Percentiles rank a stretch among this genome's conserved stretches.
These are phyloP conservation scores for Diaporthe citri DNA, from an alignment of 2,329 filamentous ascomycete species.

Conservation along the genomic window DNA sequence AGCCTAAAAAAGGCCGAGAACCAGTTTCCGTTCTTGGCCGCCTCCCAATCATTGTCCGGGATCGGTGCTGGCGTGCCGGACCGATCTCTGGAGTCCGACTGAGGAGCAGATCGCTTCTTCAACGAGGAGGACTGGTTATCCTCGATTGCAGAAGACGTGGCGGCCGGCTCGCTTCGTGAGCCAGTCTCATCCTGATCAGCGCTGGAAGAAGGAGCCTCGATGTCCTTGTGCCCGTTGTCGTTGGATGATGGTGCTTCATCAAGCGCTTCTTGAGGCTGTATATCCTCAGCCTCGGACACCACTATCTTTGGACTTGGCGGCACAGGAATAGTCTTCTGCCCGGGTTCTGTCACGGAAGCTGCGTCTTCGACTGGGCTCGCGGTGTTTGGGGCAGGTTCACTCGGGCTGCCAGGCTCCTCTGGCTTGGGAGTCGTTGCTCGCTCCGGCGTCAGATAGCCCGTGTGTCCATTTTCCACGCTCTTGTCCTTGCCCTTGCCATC, in stretches of 20 bases:
- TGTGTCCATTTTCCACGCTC: slow-evolving; percentile 23
- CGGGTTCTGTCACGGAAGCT: background rate
- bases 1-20: slow-evolving; percentile 41
- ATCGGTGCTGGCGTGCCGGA: slow-evolving; percentile 35
- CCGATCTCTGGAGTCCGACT: slow-evolving; percentile 29
- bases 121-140: slow-evolving; percentile 32
- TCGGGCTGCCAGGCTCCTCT: slow-evolving; percentile 25
- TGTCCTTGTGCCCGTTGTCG: slow-evolving; percentile 16
- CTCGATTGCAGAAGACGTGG: slow-evolving; percentile 34
- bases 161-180: slow-evolving; percentile 16
- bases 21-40: slow-evolving; percentile 41
- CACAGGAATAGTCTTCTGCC: background rate
- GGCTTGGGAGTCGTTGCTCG: slow-evolving; percentile 15
- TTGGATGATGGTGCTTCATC: slow-evolving; percentile 17
- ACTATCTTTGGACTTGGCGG: slow-evolving; percentile 34
- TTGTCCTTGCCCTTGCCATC: slow-evolving; percentile 42
- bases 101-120: slow-evolving; percentile 36
- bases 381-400: slow-evolving; percentile 33
- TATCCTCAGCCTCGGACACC: slow-evolving; percentile 29
- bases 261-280: slow-evolving; percentile 19
- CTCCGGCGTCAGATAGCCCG: slow-evolving; percentile 34
- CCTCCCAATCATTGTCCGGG: slow-evolving; percentile 35
- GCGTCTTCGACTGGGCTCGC: slow-evolving; percentile 4
- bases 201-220: background rate
- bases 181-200: background rate